Base-by-base conservation (phyloP, 176 grass and related monocot genomes). In the Carex scoparia region DNA sequence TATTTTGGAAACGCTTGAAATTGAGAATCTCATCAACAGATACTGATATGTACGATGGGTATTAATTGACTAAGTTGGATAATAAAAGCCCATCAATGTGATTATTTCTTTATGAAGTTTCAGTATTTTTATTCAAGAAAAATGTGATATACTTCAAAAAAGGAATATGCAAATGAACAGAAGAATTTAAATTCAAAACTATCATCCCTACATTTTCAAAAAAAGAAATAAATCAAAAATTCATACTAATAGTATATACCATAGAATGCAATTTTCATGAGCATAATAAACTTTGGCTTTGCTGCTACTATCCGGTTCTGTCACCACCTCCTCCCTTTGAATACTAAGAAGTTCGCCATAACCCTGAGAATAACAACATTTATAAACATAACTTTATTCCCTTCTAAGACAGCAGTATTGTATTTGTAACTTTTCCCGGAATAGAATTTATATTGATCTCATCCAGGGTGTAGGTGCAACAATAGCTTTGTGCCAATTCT, bases 251-350 rank as follows among this genome's bases (percentile, higher is more conserved):
- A 69, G 32, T 69, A 38, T 5, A 28, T 80, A 80, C 77, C 77
- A 80, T 0, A 19, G 0, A 4, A 80, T 12, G 51, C 77, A 80
- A 33, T 14, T 61, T 80, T 80, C 15, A 80, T 80, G 77, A 35
- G 56, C 77, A 58, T 80, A 80, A 30, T 11, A 35, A 58, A 80
- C 77, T 80, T 61, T 58, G 18, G 77, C 48, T 60, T 61, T 80
- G 51, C 27, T 46, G 4, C 8, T 5, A 28, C 9, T 35, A 13
- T 60, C 77, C 0, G 51, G 30, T 28, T 40, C 65, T 14, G 54
- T 2, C 30, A 80, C 56, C 33, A 32, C 13, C 51, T 61, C 61
- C 12, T 13, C 53, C 16, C 40, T 60, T 60, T 80, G 44, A 60
- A 58, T 58, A 38, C 30, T 61, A 4, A 57, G 1, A 3, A 80